Evolutionary conservation across 2,329 filamentous ascomycete species (phyloP).

Genomic region (Colletotrichum navitas): DNA sequence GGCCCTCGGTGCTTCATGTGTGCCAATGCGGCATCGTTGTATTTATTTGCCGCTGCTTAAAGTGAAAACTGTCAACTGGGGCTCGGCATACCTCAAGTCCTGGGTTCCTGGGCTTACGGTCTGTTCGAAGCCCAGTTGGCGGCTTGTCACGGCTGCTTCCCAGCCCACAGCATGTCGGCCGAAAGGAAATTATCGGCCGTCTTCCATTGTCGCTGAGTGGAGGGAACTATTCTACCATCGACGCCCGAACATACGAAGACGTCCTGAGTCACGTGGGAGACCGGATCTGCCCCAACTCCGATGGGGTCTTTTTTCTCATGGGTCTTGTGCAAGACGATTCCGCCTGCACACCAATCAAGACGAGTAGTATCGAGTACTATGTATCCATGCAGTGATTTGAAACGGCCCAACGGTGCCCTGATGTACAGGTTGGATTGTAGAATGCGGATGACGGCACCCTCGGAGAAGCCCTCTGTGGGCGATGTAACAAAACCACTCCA

Average conservation of each 20-base stretch:
- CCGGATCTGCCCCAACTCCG: background rate
- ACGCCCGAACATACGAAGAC: background rate
- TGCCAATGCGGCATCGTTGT: background rate
- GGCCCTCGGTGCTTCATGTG: background rate
- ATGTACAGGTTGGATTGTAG: background rate
- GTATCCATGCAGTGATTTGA: background rate
- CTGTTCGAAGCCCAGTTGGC: background rate
- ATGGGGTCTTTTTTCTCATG: background rate
- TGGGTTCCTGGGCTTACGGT: background rate
- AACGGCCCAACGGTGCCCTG: constrained; percentile 2
- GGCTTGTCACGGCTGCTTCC: constrained; percentile 15
- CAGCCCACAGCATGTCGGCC: background rate
- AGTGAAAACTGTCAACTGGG: constrained; percentile 29
- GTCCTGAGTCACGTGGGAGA: background rate
- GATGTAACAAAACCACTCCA: background rate
- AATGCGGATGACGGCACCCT: background rate
- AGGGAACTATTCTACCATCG: background rate
- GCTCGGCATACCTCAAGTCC: background rate
- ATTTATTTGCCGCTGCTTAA: background rate
- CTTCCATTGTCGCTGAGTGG: background rate
- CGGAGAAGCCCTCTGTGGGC: background rate
- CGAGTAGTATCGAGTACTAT: background rate
- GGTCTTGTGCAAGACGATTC: background rate
- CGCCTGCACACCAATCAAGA: background rate
- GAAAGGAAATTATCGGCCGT: too few relatives aligned